Base-by-base conservation (phyloP, 108 stramenopile species). In the Cylindrotheca fusiformis region DNA sequence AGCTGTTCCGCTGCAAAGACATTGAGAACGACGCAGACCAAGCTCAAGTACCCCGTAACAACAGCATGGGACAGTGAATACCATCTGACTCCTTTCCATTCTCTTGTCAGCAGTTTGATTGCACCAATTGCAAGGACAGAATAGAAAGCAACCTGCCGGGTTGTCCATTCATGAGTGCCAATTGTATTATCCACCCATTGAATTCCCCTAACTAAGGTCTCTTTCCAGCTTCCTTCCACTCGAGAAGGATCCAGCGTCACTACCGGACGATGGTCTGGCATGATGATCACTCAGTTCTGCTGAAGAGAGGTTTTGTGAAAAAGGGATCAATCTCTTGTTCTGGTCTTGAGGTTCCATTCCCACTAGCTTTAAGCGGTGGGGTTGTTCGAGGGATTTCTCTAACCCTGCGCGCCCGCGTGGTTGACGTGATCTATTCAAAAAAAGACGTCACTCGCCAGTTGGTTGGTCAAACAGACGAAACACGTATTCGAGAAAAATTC, bases 1-100 rank as follows among this genome's bases (percentile, higher is more conserved):
- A 84, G 28, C 0, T 64, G 25, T 24, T 60, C 67, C 14, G 74
- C 61, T 23, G 69, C 71, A 57, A 55, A 72, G 8, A 65, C 22
- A 41, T 75, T 78, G 27, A 85, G 41, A 31, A 54, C 83, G 26
- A 72, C 63, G 46, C 66, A 72, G 28, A 74, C 53, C 8, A 72
- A 19, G 51, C 68, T 68, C 30, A 74, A 49, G 44, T 65, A 44
- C 23, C 74, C 79, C 5, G 69, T 59, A 3, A 73, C 55, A 10
- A 60, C 20, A 8, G 71, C 85, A 72, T 86, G 81, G 1, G 61
- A 18, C 26, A 83, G 63, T 12, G 77, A 63, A 48, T 68, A 75
- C 85, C 85, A 86, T 19, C 74, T 77, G 32, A 86, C 75, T 3
- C 63, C 67, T n/a, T 58, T 48, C 8, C 31, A 30, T 10, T 74